Evolutionary conservation across 768 basidiomycete genomes (phyloP), one percentile per base, ranked within the genome.

Genomic region (Kwoniella europaea): DNA sequence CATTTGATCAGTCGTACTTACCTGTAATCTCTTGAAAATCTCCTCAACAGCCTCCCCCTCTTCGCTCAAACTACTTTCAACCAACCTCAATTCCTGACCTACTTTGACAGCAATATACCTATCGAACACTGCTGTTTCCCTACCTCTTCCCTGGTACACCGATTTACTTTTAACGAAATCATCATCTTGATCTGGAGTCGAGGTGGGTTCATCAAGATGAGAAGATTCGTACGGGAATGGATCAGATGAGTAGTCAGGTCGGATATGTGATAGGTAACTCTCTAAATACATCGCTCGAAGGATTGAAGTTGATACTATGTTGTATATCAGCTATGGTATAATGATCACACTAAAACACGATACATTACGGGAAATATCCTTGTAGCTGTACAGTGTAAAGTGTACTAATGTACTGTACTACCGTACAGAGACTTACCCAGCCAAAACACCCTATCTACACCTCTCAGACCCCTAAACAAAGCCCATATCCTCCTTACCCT

Each of bases 61-160:
- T 44, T 78, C 79, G 29, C 63, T 72, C 16, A 79, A 60, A n/a
- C 43, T 65, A 52, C 75, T 78, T 53, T 81, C 80, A 0, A 75
- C 68, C 56, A 53, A 59, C 42, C 80, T 59, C 5, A 81, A 63
- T 35, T 79, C 74, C 41, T 73, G 71, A 0, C 80, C 80, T 0
- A 79, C 70, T 15, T 71, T 55, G 18, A 79, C 66, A 7, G 78
- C 80, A 3, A 81, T 81, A 63, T 71, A 81, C 42, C 76, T 54
- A 72, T 81, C 80, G 53, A 77, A 74, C 1, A 79, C 67, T 4
- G 74, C 75, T 10, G 76, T 81, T 35, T 81, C 80, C 50, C 78
- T 60, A 2, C 59, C 59, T 43, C 74, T 24, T 6, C 46, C 24
- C 13, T 50, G 41, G 44, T 74, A 76, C 5, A 74, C 71, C 16